phyloP scores from a whole-genome alignment of 805 yeast genomes.

The Candida pseudoglaebosa region DNA sequence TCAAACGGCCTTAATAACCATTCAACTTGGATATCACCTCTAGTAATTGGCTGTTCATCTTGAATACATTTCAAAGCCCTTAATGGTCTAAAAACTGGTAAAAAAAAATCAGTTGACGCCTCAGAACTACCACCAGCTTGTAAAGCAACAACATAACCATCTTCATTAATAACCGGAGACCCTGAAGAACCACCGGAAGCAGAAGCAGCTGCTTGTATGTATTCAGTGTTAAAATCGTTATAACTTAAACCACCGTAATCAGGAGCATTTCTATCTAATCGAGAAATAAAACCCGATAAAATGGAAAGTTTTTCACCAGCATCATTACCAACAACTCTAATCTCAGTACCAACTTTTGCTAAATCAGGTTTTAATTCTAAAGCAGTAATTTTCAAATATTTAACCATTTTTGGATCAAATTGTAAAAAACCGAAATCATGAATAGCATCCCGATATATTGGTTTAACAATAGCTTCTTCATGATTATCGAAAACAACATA shows the following conservation, averaged over 20 bases:
- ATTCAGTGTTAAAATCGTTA: conserved; percentile 90
- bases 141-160: conserved; percentile 83
- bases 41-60: conserved; percentile 51
- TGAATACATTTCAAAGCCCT: conserved; percentile 80
- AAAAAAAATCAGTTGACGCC: conserved; percentile 88
- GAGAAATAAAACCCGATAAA: conserved; percentile 77
- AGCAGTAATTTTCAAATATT: conserved; percentile 68
- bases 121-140: conserved; percentile 94
- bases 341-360: conserved; percentile 89
- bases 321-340: conserved; percentile 93
- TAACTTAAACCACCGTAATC: conserved; percentile 85
- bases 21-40: conserved; percentile 91
- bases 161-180: conserved; percentile 89
- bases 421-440: conserved; percentile 90
- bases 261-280: conserved; percentile 91
- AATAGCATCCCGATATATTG: conserved; percentile 88
- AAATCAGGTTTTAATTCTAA: conserved; percentile 72
- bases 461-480: conserved; percentile 84
- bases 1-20: conserved; percentile 87
- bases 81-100: conserved; percentile 78
- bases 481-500: conserved; percentile 91
- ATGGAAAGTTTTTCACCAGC: conserved; percentile 93
- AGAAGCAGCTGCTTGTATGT: conserved; percentile 93
- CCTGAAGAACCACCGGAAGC: conserved; percentile 97
- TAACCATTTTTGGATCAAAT: conserved; percentile 67